These are phyloP conservation scores for Sophora flavescens DNA, from an alignment of 306 rosid genomes.

Conservation along the genomic window DNA sequence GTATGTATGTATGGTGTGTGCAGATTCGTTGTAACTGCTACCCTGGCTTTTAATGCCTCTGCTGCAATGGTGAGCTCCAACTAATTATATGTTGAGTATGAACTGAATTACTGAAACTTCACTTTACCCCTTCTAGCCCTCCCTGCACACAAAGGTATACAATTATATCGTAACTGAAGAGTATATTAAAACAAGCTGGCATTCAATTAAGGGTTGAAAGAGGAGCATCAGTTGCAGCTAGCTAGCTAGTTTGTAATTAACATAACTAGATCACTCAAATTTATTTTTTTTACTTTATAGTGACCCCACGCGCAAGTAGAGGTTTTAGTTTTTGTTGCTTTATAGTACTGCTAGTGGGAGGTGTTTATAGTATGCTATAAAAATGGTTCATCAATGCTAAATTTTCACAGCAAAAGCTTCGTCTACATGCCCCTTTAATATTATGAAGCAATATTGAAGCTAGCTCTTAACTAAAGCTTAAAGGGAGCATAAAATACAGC, in stretches of 20 bases:
- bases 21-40: not conserved
- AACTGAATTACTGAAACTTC: conserved; percentile 1
- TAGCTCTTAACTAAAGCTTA: too few species aligned
- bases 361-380: not conserved
- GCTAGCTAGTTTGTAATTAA: conserved; percentile 4
- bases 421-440: not conserved
- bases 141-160: conserved; percentile 23
- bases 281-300: conserved; percentile 2
- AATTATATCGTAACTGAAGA: not conserved
- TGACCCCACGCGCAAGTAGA: not conserved
- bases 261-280: conserved; percentile 7
- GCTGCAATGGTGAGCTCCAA: not conserved
- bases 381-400: not conserved
- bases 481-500: not conserved
- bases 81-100: not conserved
- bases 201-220: not conserved
- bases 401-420: not conserved
- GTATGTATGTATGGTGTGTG: not conserved
- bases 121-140: not conserved
- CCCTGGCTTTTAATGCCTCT: conserved; percentile 44
- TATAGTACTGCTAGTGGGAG: not conserved
- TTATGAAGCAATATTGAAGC: not conserved
- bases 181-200: not conserved
- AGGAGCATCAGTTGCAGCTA: conserved; percentile 1
- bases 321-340: not conserved